Base-by-base conservation (phyloP, 2,329 filamentous ascomycete genomes). In the Cladosporium sp. region DNA sequence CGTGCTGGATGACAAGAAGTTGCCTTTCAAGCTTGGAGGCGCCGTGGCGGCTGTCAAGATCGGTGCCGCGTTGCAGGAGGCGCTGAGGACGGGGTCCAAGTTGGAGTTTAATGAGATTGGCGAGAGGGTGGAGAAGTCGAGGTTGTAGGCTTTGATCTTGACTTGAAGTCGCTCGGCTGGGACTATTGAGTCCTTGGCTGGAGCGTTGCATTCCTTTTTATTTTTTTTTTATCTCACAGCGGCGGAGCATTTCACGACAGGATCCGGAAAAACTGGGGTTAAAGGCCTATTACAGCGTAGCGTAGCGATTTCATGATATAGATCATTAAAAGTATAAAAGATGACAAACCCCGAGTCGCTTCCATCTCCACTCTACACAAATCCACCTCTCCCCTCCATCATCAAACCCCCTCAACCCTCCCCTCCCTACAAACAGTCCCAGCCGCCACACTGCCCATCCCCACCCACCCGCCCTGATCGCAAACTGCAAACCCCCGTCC, bases 51-150 rank as follows among this genome's bases (percentile, higher is more conserved):
- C 63, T 9, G 64, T 70, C 40, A 57, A 66, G 53, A 72, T 73
- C 53, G 68, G 65, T 1, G 56, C 62, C 41, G 79, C 78, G 4
- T 62, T 84, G 54, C 79, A 83, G 62, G 77, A 83, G 60, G 71
- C 72, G 12, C 64, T 83, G 64, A 72, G 77, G 43, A 72, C 69
- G 0, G 78, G 75, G 7, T 69, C 74, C 62, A 80, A 79, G 67
- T 78, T 83, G 27, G 72, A 69, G 45, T 69, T 67, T 47, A 62
- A 69, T 47, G 54, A 64, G 49, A 32, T 52, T 18, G 57, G 57
- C 35, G 53, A 54, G 27, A 52, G 52, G 27, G 42, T 61, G 38
- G 18, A 25, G 25, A 48, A 32, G 45, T 18, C 45, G 16, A 48
- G 32, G 16, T 27, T 48, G 27, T 48, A 33, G 30, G 27, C 20